Base-by-base conservation (phyloP, 495 filamentous ascomycete genomes). In the Paragyromitra xinjiangensis region DNA sequence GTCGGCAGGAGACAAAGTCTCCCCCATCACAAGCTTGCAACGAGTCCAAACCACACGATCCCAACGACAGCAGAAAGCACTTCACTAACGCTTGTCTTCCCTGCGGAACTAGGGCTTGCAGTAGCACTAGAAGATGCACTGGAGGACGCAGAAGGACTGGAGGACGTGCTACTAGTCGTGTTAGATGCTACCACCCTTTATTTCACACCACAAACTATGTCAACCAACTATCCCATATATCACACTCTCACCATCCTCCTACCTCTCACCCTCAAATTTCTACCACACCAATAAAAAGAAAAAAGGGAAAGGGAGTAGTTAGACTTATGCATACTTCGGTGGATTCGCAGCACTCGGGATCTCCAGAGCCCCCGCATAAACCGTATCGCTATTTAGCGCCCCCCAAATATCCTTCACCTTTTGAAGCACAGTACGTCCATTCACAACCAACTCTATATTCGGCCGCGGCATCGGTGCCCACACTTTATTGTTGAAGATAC, bases 271-370 rank as follows among this genome's bases (percentile, higher is more conserved):
- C n/a, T 6, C 39, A 34, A 62, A 62, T 14, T 3, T 34, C 14
- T 14, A 8, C 3, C 42, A 29, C 37, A 2, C 22, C 53, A 6
- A 26, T 7, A n/a, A 22, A n/a, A 53, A 39, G 24, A 61, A 50
- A 26, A 24, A 59, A 61, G 8, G n/a, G 37, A 39, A 26, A 19
- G 29, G 14, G 56, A n/a, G 37, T 29, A 40, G 29, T 34, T 37
- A 34, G 1, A 42, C 61, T 42, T 65, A 78, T 19, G 14, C 62
- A 44, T 78, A 77, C 76, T 61, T 71, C 56, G 86, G 85, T 16
- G 84, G 85, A 64, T 86, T 74, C 45, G 73, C 77, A 14, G 83
- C 85, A 67, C 86, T 85, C 4, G 86, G 85, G 26, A 84, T 81
- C 64, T 86, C 86, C 6, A 88, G 66, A 34, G 71, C 72, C 8